Percentiles rank a stretch among this genome's conserved stretches.
Evolutionary conservation across 495 filamentous ascomycete genomes (phyloP).

Genomic region (Penicillium verhagenii): DNA sequence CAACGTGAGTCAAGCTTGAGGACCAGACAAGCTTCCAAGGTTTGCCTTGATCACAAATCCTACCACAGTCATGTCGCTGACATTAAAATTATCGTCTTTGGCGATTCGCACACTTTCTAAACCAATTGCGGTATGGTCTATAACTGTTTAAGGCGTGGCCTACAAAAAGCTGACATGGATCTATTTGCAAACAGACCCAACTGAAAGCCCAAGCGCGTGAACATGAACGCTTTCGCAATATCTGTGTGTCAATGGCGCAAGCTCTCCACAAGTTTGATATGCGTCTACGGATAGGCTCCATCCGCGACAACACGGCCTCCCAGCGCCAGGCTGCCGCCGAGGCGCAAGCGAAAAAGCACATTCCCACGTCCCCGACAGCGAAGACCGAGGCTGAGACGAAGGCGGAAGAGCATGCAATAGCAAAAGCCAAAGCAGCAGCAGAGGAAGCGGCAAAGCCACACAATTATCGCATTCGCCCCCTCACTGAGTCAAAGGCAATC

Average conservation of each 20-base stretch:
- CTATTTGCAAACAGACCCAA: conserved; percentile 61
- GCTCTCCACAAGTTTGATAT: conserved; percentile 90
- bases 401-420: conserved; percentile 56
- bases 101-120: conserved; percentile 69
- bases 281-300: conserved; percentile 78
- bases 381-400: conserved; percentile 73
- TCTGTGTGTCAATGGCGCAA: conserved; percentile 76
- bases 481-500: conserved; percentile 91
- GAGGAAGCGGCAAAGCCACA: conserved; percentile 46
- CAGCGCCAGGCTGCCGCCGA: conserved; percentile 51
- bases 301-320: conserved; percentile 72
- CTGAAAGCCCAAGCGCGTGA: conserved; percentile 95
- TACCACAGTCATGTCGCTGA: conserved; percentile 45
- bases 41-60: conserved; percentile 1
- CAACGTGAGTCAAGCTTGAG: conserved; percentile 13
- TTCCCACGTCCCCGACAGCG: conserved; percentile 71
- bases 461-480: conserved; percentile 63
- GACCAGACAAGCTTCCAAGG: conserved; percentile 1
- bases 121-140: conserved; percentile 61
- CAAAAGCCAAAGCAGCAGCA: conserved; percentile 50
- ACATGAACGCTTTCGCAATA: conserved; percentile 81
- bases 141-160: conserved; percentile 40
- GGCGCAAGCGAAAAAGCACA: conserved; percentile 54
- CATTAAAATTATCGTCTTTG: conserved; percentile 68
- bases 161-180: conserved; percentile 33